phyloP scores from a whole-genome alignment of 345 rosid genomes.

The Euphorbia peplus region DNA sequence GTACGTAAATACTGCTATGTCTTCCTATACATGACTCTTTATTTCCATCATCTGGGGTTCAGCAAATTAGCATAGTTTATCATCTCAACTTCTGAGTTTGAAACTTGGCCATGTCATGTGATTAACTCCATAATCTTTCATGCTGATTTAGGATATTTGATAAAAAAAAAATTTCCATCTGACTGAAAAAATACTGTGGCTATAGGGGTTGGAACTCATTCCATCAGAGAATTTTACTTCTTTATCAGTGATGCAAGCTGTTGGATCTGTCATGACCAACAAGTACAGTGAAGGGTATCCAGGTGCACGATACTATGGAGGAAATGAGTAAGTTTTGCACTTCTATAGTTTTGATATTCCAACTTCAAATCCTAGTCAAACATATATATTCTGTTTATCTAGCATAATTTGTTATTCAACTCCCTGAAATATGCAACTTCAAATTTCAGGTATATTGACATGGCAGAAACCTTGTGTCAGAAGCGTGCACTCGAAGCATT shows the following conservation, averaged over 20 bases:
- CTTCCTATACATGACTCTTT: not conserved
- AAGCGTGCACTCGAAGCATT: slow-evolving; percentile 96
- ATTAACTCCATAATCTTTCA: no score
- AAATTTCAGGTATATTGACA: slow-evolving; percentile 78
- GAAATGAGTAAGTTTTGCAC: slow-evolving; percentile 72
- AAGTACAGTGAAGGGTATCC: slow-evolving; percentile 99
- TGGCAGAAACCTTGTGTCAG: slow-evolving; percentile 95
- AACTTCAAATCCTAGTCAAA: not conserved
- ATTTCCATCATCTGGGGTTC: not conserved
- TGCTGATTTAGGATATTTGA: no score
- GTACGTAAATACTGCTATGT: slow-evolving; percentile 33
- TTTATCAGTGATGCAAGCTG: slow-evolving; percentile 98
- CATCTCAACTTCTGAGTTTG: no score
- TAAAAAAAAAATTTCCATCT: no score
- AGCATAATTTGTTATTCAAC: not conserved
- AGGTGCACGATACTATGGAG: slow-evolving; percentile 99
- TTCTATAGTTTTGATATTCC: not conserved
- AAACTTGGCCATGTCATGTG: no score
- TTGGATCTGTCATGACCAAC: slow-evolving; percentile 98
- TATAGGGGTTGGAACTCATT: slow-evolving; percentile 90
- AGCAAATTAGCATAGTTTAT: not conserved
- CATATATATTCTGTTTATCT: not conserved
- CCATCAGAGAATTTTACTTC: slow-evolving; percentile 99
- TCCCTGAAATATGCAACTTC: slow-evolving; percentile 14
- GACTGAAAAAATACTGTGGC: not conserved